Evolutionary conservation across 345 rosid species (phyloP).

Genomic region (Mercurialis annua): DNA sequence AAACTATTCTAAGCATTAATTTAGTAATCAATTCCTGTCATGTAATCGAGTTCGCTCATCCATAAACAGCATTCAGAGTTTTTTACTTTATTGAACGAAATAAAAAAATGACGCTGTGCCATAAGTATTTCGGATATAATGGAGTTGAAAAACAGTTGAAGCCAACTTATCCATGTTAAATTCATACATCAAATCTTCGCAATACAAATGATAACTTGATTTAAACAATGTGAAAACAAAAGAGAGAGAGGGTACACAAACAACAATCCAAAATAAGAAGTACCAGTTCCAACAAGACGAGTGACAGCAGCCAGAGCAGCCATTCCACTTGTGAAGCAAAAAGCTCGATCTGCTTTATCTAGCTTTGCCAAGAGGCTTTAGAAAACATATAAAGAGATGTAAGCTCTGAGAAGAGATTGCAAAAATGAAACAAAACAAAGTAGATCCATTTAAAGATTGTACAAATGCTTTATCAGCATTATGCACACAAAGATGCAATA

Average conservation of each 20-base stretch:
- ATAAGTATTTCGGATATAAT: background rate
- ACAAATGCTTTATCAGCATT: slow-evolving; percentile 8
- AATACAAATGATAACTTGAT: slow-evolving; percentile 3
- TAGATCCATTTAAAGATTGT: background rate
- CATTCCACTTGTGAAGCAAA: slow-evolving; percentile 98
- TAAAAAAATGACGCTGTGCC: background rate
- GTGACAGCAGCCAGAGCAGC: slow-evolving; percentile 88
- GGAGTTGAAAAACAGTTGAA: background rate
- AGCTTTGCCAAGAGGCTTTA: slow-evolving; percentile 84
- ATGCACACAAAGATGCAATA: slow-evolving; percentile 7
- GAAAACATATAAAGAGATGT: slow-evolving; percentile 4
- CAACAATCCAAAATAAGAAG: background rate
- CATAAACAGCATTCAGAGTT: background rate
- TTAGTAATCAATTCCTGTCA: background rate
- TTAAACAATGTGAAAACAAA: slow-evolving; percentile 1
- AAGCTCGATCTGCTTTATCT: slow-evolving; percentile 90
- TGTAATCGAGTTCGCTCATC: background rate
- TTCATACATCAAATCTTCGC: background rate
- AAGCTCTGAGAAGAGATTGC: slow-evolving; percentile 3
- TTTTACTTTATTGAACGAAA: background rate
- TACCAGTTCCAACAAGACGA: slow-evolving; percentile 71
- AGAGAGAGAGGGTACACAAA: background rate
- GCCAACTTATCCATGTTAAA: background rate
- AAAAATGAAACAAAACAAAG: slow-evolving; percentile 5
- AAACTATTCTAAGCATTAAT: background rate